Evolutionary conservation across 176 grass and related monocot species (phyloP).

Genomic region (Carex scoparia): DNA sequence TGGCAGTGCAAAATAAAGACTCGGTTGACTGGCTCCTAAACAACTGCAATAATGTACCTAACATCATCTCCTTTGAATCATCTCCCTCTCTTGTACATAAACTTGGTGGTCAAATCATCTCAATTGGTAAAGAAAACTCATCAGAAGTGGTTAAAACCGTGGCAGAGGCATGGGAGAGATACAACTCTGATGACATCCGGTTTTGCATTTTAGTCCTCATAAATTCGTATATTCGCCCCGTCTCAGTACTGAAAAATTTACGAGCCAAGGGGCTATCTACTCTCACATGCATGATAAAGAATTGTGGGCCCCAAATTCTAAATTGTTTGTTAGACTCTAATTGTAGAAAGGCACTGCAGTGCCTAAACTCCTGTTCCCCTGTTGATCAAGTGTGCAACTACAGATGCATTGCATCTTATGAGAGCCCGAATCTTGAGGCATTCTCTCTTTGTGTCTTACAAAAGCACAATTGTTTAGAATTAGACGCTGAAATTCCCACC

Average conservation of each 20-base stretch:
- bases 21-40: conserved; percentile 45
- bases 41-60: conserved; percentile 51
- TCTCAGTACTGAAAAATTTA: conserved; percentile 62
- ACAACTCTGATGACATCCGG: conserved; percentile 94
- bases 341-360: conserved; percentile 86
- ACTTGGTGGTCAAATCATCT: conserved; percentile 49
- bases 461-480: conserved; percentile 91
- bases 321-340: conserved; percentile 86
- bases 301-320: conserved; percentile 74
- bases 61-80: conserved; percentile 87
- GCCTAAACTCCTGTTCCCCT: conserved; percentile 82
- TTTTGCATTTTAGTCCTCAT: conserved; percentile 78
- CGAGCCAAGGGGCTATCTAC: conserved; percentile 88
- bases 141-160: conserved; percentile 57
- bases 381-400: conserved; percentile 93
- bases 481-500: conserved; percentile 71
- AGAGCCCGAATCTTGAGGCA: conserved; percentile 70
- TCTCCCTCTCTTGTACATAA: conserved; percentile 62
- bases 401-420: conserved; percentile 78
- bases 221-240: conserved; percentile 76
- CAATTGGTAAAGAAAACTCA: conserved; percentile 35
- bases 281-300: conserved; percentile 75
- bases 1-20: conserved; percentile 48
- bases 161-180: conserved; percentile 84
- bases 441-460: conserved; percentile 96